Percentiles rank a stretch among this genome's conserved stretches.
Evolutionary conservation across 2,329 filamentous ascomycete species (phyloP).

Genomic region (Fusarium continuum): DNA sequence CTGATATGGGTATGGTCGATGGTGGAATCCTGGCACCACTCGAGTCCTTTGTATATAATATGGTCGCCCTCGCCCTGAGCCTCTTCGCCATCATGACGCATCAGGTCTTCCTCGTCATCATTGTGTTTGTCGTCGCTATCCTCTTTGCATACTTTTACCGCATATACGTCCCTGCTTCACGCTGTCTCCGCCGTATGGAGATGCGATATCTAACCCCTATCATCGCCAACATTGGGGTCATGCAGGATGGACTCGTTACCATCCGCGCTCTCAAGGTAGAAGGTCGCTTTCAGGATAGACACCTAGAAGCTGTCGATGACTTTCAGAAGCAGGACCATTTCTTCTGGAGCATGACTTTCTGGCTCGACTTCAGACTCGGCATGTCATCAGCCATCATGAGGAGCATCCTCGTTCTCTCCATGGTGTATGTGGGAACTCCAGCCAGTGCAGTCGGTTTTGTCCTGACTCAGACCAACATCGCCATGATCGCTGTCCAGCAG

Average conservation of each 20-base stretch:
- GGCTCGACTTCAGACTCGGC: slow-evolving; percentile 81
- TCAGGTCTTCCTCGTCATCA: slow-evolving; percentile 78
- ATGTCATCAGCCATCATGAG: slow-evolving; percentile 73
- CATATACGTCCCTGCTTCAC: slow-evolving; percentile 82
- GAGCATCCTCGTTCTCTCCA: slow-evolving; percentile 76
- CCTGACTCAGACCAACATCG: slow-evolving; percentile 62
- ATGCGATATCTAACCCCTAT: slow-evolving; percentile 90
- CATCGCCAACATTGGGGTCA: slow-evolving; percentile 90
- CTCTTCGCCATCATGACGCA: slow-evolving; percentile 81
- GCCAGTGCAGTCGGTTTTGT: slow-evolving; percentile 87
- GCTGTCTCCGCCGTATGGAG: slow-evolving; percentile 83
- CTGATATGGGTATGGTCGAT: slow-evolving; percentile 89
- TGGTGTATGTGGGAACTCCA: slow-evolving; percentile 77
- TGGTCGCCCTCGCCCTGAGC: slow-evolving; percentile 76
- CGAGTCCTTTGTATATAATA: slow-evolving; percentile 73
- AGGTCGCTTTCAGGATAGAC: slow-evolving; percentile 78
- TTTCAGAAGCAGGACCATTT: slow-evolving; percentile 98
- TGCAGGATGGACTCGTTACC: slow-evolving; percentile 85
- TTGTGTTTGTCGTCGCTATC: slow-evolving; percentile 73
- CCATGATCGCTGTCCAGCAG: slow-evolving; percentile 52
- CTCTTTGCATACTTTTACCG: slow-evolving; percentile 79
- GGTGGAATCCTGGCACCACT: slow-evolving; percentile 83
- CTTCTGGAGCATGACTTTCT: slow-evolving; percentile 88
- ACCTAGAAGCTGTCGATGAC: slow-evolving; percentile 82
- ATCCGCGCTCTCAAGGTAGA: slow-evolving; percentile 86